Evolutionary conservation across 208 protist species (phyloP), one percentile per base, ranked within the genome.

Genomic region (Leishmania mexicana): DNA sequence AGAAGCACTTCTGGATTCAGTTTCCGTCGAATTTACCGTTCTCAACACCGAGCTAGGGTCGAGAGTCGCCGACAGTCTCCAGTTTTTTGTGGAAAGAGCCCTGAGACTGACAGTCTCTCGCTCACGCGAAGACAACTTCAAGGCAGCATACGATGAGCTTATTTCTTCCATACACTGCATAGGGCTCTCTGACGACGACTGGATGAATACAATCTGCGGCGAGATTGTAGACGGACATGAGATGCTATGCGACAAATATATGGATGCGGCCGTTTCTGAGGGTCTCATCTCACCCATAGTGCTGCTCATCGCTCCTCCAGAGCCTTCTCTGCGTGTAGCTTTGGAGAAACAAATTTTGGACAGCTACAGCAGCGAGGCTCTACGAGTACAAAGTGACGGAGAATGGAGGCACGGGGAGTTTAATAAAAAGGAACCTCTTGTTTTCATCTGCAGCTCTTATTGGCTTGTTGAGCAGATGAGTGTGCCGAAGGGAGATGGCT

Each of bases 331-430:
- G 42, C 81, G 87, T 78, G n/a, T 57, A 28, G 62, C 81, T 54
- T 60, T 94, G 31, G 78, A 81, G 71, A 84, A 70, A 40, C 76
- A 76, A 71, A 83, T 94, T 31, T 81, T 82, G 45, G 90, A 94
- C 76, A 92, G 90, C 83, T 94, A 94, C 80, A 91, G 86, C 75
- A 89, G 81, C 35, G 81, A 88, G 73, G 89, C 91, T 57, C 83
- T 94, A 57, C 76, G 79, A 77, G 82, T 92, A 42, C 84, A 79
- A 62, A 83, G 77, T 60, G 81, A 87, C 2, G 45, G 49, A 42
- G 67, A 75, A 24, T 84, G 87, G 78, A 79, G 65, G 10, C 7
- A 62, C 8, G 76, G 76, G 3, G 65, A 75, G 60, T 47, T 91
- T 49, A 40, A 60, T 24, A 75, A 84, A 70, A 62, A 31, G 19